A percentile compares a stretch with the other conserved stretches of the same genome.
These are phyloP conservation scores for Sugiyamaella xylanicola DNA, from an alignment of 1,139 yeast genomes.

Conservation along the genomic window DNA sequence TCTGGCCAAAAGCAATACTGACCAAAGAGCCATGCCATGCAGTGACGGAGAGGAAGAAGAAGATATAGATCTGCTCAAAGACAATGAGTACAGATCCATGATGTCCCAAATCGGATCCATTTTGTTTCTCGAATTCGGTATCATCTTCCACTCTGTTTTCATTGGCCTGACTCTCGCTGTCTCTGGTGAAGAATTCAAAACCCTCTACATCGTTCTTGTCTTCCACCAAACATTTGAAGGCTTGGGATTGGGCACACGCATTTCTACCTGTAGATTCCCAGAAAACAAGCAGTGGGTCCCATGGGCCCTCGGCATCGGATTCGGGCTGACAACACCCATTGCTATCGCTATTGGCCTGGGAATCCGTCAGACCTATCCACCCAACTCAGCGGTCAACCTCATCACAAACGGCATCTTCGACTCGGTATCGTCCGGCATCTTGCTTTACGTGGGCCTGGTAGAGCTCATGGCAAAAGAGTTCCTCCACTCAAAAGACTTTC, in stretches of 20 bases:
- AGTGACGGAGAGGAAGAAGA: slow-evolving; percentile 2
- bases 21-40: neutral
- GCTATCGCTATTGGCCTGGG: slow-evolving; percentile 87
- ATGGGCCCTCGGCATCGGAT: slow-evolving; percentile 60
- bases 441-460: slow-evolving; percentile 81
- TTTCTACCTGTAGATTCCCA: slow-evolving; percentile 76
- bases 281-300: slow-evolving; percentile 52
- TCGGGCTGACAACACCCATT: slow-evolving; percentile 77
- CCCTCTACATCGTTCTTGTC: slow-evolving; percentile 75
- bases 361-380: slow-evolving; percentile 65
- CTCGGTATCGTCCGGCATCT: slow-evolving; percentile 80
- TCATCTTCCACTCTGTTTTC: slow-evolving; percentile 78
- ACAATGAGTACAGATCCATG: slow-evolving; percentile 7
- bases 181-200: slow-evolving; percentile 71
- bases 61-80: slow-evolving; percentile 2
- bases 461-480: slow-evolving; percentile 91
- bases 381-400: slow-evolving; percentile 59
- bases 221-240: slow-evolving; percentile 96
- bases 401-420: slow-evolving; percentile 80
- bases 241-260: slow-evolving; percentile 83
- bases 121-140: slow-evolving; percentile 74
- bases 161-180: slow-evolving; percentile 75
- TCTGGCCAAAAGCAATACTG: neutral
- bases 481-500: slow-evolving; percentile 49
- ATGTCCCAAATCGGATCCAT: slow-evolving; percentile 52